A percentile compares a stretch with the other conserved stretches of the same genome.
These are phyloP conservation scores for Pichia eremophila DNA, from an alignment of 805 yeast species.

Conservation along the genomic window DNA sequence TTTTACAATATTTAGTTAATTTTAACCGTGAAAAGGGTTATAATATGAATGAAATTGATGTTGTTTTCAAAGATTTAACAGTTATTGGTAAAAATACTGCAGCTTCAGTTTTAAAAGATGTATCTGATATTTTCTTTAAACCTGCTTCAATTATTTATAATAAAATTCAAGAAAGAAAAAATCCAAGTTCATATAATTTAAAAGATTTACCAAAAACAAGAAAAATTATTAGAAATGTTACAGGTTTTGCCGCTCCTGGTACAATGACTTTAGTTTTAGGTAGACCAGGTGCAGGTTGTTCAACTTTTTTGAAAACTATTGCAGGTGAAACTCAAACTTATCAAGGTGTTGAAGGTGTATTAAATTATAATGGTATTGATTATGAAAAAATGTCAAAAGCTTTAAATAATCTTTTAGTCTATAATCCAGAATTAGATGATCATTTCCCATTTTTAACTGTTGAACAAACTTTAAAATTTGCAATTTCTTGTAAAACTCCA, in stretches of 20 bases:
- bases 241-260: slow-evolving; percentile 33
- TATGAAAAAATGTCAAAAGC: slow-evolving; percentile 36
- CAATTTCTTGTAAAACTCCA: slow-evolving; percentile 52
- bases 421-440: slow-evolving; percentile 45
- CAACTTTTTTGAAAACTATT: slow-evolving; percentile 39
- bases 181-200: slow-evolving; percentile 17
- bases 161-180: slow-evolving; percentile 12
- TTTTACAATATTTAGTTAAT: slow-evolving; percentile 29
- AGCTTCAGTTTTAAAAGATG: slow-evolving; percentile 35
- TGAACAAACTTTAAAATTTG: slow-evolving; percentile 45
- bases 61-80: slow-evolving; percentile 33
- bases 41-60: slow-evolving; percentile 33
- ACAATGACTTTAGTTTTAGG: slow-evolving; percentile 46
- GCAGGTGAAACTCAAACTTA: slow-evolving; percentile 36
- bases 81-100: slow-evolving; percentile 40
- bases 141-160: slow-evolving; percentile 13
- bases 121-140: slow-evolving; percentile 34
- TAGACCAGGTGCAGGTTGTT: slow-evolving; percentile 59
- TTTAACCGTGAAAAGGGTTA: slow-evolving; percentile 36
- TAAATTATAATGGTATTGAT: slow-evolving; percentile 39
- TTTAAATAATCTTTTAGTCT: slow-evolving; percentile 38
- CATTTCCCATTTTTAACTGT: slow-evolving; percentile 49
- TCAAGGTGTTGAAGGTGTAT: slow-evolving; percentile 29
- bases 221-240: slow-evolving; percentile 14
- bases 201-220: slow-evolving; percentile 12